These are phyloP conservation scores for Tardiomyces depauwii DNA, from an alignment of 1,139 yeast species.

Conservation along the genomic window DNA sequence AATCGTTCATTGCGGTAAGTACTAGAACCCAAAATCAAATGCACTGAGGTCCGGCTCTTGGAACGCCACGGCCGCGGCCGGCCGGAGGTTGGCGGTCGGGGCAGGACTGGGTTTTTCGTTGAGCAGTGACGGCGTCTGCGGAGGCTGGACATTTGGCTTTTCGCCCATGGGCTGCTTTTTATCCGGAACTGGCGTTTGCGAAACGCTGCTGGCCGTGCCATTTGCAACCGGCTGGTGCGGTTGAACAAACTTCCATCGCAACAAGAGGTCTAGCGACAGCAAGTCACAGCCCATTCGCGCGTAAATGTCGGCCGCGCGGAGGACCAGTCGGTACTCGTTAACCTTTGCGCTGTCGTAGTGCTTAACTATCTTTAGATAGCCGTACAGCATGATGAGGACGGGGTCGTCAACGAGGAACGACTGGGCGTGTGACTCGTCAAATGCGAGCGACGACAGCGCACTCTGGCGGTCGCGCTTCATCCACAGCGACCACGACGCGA, in stretches of 20 bases:
- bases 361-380: constrained; percentile 42
- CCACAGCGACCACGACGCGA: constrained; percentile 58
- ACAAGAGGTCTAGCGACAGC: constrained; percentile 49
- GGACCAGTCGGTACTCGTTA: constrained; percentile 48
- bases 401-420: constrained; percentile 72
- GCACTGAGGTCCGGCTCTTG: constrained; percentile 78
- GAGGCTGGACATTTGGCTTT: background rate
- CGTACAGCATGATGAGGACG: constrained; percentile 56
- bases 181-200: background rate
- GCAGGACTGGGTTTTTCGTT: background rate
- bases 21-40: constrained; percentile 44
- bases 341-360: constrained; percentile 27
- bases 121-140: background rate
- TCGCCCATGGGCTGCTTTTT: too few species aligned
- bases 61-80: constrained; percentile 45
- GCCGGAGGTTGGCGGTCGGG: constrained; percentile 16
- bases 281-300: constrained; percentile 88
- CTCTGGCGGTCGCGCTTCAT: constrained; percentile 1
- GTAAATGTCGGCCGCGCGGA: constrained; percentile 56
- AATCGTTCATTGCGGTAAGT: background rate
- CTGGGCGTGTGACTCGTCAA: constrained; percentile 22
- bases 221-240: background rate
- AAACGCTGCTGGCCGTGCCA: background rate
- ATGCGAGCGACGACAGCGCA: constrained; percentile 4
- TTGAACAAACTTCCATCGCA: constrained; percentile 54